These are phyloP conservation scores for Debaryomyces castellii DNA, from an alignment of 805 yeast species.

Conservation along the genomic window DNA sequence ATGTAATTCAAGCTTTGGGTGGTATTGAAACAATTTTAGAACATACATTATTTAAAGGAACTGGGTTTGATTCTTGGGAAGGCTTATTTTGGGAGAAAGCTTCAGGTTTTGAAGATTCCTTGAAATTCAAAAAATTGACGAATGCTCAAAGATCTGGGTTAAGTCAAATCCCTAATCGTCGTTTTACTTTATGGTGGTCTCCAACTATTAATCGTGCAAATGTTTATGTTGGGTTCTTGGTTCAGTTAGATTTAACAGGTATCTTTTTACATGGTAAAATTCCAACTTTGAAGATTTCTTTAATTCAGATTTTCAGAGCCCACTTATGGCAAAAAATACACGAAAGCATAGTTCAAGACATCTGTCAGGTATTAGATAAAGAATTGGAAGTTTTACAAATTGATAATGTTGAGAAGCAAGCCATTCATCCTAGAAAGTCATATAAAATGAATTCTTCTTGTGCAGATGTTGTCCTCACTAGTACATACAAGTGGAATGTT, in stretches of 20 bases:
- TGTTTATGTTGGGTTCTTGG: conserved; percentile 95
- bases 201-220: conserved; percentile 98
- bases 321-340: conserved; percentile 99
- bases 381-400: conserved; percentile 82
- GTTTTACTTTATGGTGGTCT: conserved; percentile 99
- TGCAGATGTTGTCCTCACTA: conserved; percentile 81
- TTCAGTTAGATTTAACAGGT: conserved; percentile 94
- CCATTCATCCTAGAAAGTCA: conserved; percentile 95
- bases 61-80: conserved; percentile 98
- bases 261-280: conserved; percentile 96
- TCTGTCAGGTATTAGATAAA: conserved; percentile 87
- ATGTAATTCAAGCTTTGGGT: conserved; percentile 95
- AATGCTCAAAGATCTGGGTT: conserved; percentile 97
- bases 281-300: conserved; percentile 92
- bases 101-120: conserved; percentile 93
- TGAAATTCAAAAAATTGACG: conserved; percentile 91
- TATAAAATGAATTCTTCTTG: conserved; percentile 95
- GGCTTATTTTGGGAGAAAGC: conserved; percentile 98
- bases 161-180: conserved; percentile 94
- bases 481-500: conserved; percentile 80
- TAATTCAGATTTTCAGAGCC: conserved; percentile 94
- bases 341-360: conserved; percentile 89
- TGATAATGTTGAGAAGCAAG: conserved; percentile 83
- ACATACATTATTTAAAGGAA: conserved; percentile 92
- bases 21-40: conserved; percentile 95